Evolutionary conservation across 2,329 filamentous ascomycete genomes (phyloP).

Genomic region (Cercospora sojina): DNA sequence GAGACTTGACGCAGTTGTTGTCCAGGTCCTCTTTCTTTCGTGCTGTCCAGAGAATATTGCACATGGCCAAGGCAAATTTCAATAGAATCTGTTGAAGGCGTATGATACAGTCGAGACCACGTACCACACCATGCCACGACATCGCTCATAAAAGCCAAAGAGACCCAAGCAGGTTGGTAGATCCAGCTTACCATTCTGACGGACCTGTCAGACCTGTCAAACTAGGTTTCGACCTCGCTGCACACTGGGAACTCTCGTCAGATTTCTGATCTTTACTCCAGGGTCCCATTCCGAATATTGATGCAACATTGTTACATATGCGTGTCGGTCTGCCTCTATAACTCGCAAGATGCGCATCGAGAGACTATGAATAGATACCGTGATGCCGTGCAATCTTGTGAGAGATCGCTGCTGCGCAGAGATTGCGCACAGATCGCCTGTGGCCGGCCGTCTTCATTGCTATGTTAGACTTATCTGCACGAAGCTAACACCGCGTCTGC

Average conservation of each 20-base stretch:
- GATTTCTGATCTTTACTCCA: neutral
- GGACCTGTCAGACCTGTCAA: neutral
- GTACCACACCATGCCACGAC: neutral
- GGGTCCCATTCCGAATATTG: neutral
- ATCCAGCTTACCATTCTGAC: neutral
- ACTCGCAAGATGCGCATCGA: neutral
- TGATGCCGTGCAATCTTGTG: neutral
- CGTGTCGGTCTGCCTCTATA: neutral
- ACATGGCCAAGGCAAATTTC: neutral
- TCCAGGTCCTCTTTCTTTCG: neutral
- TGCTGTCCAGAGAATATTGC: neutral
- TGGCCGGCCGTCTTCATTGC: too few relatives aligned
- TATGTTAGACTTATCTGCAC: too few relatives aligned
- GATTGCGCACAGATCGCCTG: neutral
- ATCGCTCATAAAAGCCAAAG: neutral
- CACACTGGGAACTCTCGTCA: neutral
- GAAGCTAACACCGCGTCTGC: too few relatives aligned
- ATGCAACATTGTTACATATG: neutral
- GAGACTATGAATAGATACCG: neutral
- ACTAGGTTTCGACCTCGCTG: neutral
- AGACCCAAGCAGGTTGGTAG: neutral
- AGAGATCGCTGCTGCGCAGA: neutral
- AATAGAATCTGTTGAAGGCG: neutral
- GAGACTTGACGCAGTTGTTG: neutral
- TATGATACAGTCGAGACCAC: neutral